A percentile compares a stretch with the other conserved stretches of the same genome.
phyloP scores from a whole-genome alignment of 2,329 filamentous ascomycete species.

The Sarocladium oryzae region DNA sequence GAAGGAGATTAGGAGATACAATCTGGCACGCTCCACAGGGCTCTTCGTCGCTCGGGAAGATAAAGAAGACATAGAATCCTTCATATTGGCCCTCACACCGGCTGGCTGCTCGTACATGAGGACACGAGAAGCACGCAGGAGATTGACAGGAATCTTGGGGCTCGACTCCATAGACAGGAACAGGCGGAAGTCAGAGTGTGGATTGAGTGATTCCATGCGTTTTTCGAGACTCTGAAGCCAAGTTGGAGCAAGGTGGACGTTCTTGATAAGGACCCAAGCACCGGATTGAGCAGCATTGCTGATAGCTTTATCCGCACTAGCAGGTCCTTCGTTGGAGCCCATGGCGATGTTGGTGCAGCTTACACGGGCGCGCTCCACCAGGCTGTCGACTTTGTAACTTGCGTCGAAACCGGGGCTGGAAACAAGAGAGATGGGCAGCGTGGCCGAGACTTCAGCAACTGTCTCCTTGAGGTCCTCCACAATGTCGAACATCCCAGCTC shows the following conservation, averaged over 20 bases:
- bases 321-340: slow-evolving; percentile 92
- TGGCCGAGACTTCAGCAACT: slow-evolving; percentile 75
- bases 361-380: slow-evolving; percentile 77
- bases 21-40: slow-evolving; percentile 81
- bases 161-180: slow-evolving; percentile 99
- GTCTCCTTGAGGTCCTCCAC: slow-evolving; percentile 81
- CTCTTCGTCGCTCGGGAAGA: slow-evolving; percentile 69
- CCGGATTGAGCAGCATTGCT: slow-evolving; percentile 85
- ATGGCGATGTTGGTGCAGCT: slow-evolving; percentile 96
- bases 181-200: slow-evolving; percentile 84
- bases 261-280: slow-evolving; percentile 97
- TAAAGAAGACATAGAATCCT: slow-evolving; percentile 84
- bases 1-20: slow-evolving; percentile 90
- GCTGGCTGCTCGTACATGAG: slow-evolving; percentile 98
- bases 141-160: slow-evolving; percentile 91
- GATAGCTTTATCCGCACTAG: slow-evolving; percentile 92
- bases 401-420: slow-evolving; percentile 97
- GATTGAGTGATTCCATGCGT: slow-evolving; percentile 89
- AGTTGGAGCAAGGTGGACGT: slow-evolving; percentile 90
- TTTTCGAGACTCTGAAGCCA: slow-evolving; percentile 98
- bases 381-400: slow-evolving; percentile 95
- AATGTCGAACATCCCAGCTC: slow-evolving; percentile 72
- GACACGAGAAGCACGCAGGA: slow-evolving; percentile 86
- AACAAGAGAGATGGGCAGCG: slow-evolving; percentile 81
- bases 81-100: slow-evolving; percentile 96